phyloP scores from a whole-genome alignment of 2,329 filamentous ascomycete genomes.

The Arthrobotrys conoides region DNA sequence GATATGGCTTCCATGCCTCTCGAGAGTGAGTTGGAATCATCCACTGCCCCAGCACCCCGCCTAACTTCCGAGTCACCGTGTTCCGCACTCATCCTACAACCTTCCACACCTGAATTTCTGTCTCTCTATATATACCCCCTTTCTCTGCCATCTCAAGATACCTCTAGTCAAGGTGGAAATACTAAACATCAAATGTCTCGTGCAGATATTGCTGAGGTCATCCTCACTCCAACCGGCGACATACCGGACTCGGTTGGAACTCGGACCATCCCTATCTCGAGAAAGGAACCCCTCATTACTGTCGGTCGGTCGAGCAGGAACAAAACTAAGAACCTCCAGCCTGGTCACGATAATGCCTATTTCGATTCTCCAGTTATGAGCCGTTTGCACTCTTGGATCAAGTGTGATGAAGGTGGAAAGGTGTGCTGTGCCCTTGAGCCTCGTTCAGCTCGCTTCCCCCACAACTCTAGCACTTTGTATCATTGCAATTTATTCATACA shows the following conservation, averaged over 20 bases:
- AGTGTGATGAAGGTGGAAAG: constrained; percentile 62
- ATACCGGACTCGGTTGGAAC: constrained; percentile 49
- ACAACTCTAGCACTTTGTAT: background rate
- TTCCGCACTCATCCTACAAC: constrained; percentile 3
- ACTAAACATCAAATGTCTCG: constrained; percentile 37
- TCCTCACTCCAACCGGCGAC: constrained; percentile 40
- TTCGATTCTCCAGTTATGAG: constrained; percentile 82
- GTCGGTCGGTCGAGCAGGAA: constrained; percentile 70
- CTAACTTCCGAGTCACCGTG: constrained; percentile 51
- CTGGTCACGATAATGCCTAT: constrained; percentile 73
- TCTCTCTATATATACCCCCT: background rate
- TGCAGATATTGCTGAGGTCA: constrained; percentile 42
- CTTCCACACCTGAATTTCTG: background rate
- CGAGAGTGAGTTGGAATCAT: constrained; percentile 52
- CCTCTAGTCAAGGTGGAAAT: background rate
- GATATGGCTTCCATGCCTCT: constrained; percentile 52
- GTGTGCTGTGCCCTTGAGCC: constrained; percentile 35
- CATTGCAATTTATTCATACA: background rate
- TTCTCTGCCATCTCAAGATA: background rate
- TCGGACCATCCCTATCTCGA: constrained; percentile 43
- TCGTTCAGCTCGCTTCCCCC: constrained; percentile 36
- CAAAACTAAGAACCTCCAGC: constrained; percentile 65
- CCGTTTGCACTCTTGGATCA: constrained; percentile 74
- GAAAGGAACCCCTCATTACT: constrained; percentile 49
- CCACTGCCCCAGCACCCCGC: constrained; percentile 44